Evolutionary conservation across 1,139 yeast genomes (phyloP).

Genomic region (Petasospora rhodanensis): DNA sequence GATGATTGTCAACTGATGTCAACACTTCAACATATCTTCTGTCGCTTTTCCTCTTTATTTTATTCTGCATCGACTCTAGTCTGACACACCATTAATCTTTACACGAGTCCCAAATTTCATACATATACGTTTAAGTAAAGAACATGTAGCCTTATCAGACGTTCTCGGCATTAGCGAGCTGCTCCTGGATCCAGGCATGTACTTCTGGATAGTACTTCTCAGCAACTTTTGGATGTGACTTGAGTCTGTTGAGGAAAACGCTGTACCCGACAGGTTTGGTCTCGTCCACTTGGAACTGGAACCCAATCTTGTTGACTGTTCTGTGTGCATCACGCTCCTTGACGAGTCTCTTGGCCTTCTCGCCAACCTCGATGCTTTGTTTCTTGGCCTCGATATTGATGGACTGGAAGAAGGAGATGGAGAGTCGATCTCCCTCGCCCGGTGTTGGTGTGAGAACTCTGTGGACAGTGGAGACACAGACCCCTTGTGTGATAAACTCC

Average conservation of each 20-base stretch:
- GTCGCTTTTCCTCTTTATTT: not conserved
- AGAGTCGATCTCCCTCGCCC: constrained; percentile 49
- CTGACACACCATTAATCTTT: constrained; percentile 1
- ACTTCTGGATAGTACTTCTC: constrained; percentile 55
- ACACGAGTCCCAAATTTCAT: too few relatives aligned
- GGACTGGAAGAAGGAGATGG: constrained; percentile 53
- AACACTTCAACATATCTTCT: too few relatives aligned
- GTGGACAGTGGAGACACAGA: constrained; percentile 66
- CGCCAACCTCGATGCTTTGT: constrained; percentile 36
- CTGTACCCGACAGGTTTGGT: constrained; percentile 49
- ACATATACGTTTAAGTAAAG: too few relatives aligned
- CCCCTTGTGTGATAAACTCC: constrained; percentile 50
- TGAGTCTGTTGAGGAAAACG: constrained; percentile 58
- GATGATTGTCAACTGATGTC: too few relatives aligned
- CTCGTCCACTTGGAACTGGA: constrained; percentile 47
- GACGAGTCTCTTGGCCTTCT: constrained; percentile 31
- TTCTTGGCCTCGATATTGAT: constrained; percentile 44
- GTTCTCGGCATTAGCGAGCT: constrained; percentile 17
- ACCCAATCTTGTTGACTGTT: constrained; percentile 41
- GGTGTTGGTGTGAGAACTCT: constrained; percentile 52
- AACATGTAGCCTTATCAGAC: constrained; percentile 3
- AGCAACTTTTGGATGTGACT: constrained; percentile 67
- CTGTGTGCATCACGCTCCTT: constrained; percentile 38
- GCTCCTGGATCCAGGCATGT: constrained; percentile 22
- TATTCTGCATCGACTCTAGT: not conserved